Percentiles rank a stretch among this genome's conserved stretches.
Evolutionary conservation across 1,139 yeast genomes (phyloP).

Genomic region (Pichia sp.): DNA sequence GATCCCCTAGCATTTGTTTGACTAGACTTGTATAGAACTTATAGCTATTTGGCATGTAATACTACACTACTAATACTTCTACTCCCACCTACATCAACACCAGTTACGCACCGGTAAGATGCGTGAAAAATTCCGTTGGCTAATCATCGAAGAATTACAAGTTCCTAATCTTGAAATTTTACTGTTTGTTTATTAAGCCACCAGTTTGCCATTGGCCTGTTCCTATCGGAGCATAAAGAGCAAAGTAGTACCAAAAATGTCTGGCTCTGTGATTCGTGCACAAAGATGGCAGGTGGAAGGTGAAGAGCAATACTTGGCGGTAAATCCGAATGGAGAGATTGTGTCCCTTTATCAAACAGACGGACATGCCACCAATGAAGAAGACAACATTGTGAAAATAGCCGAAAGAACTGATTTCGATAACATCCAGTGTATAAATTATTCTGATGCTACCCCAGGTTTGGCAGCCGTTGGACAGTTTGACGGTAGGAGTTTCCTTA

Average conservation of each 20-base stretch:
- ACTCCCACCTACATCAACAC: background rate
- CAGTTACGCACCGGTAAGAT: background rate
- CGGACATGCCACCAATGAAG: conserved; percentile 27
- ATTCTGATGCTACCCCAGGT: conserved; percentile 54
- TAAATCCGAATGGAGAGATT: conserved; percentile 67
- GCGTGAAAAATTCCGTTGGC: background rate
- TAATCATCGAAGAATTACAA: too few species aligned
- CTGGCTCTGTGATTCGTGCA: conserved; percentile 30
- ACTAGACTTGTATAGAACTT: background rate
- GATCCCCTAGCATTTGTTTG: background rate
- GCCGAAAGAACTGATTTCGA: conserved; percentile 62
- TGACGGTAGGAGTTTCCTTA: conserved; percentile 62
- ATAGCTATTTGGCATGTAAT: background rate
- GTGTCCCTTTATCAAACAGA: conserved; percentile 55
- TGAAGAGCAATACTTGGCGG: conserved; percentile 41
- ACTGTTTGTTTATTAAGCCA: too few species aligned
- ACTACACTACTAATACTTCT: background rate
- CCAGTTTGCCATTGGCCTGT: too few species aligned
- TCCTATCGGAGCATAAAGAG: background rate
- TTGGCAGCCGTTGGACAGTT: conserved; percentile 69
- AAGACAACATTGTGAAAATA: conserved; percentile 43
- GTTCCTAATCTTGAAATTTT: too few species aligned
- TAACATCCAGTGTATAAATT: conserved; percentile 66
- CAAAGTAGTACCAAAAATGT: conserved; percentile 19
- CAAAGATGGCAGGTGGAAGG: conserved; percentile 26